Conservation (phyloP, 1,284 basidiomycete species). For the Tilletia caries region DNA sequence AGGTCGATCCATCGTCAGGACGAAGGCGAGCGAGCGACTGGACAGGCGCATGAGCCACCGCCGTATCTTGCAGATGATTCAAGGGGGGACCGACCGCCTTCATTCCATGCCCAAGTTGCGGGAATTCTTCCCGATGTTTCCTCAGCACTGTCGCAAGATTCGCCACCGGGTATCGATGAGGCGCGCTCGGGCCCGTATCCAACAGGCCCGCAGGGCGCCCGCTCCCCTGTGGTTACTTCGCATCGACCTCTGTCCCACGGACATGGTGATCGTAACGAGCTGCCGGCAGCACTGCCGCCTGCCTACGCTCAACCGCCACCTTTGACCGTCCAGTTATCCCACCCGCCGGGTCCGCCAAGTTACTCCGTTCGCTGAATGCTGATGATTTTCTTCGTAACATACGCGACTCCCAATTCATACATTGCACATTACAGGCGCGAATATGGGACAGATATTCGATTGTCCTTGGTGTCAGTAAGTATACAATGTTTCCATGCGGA, state of each 20-base stretch:
- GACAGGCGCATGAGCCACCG: background rate
- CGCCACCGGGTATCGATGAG: constrained; percentile 1
- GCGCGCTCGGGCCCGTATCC: background rate
- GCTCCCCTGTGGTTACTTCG: background rate
- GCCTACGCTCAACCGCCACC: constrained; percentile 1
- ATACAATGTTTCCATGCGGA: too few relatives aligned
- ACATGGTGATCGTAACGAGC: background rate
- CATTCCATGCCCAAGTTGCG: background rate
- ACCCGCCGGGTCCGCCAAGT: background rate
- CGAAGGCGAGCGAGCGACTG: background rate
- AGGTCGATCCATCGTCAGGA: background rate
- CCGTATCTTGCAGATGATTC: background rate
- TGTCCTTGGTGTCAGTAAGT: too few relatives aligned
- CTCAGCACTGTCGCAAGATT: background rate
- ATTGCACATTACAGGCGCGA: too few relatives aligned
- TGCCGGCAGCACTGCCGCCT: background rate
- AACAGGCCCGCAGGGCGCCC: background rate
- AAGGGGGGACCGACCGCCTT: background rate
- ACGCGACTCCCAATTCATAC: background rate
- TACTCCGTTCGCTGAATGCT: constrained; percentile 1
- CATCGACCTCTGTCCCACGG: background rate
- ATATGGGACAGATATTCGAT: too few relatives aligned
- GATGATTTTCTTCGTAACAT: background rate
- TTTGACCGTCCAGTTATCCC: background rate
- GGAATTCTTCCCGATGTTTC: background rate